Conservation (phyloP, 345 rosid genomes). For the Eucalyptus pumila region DNA sequence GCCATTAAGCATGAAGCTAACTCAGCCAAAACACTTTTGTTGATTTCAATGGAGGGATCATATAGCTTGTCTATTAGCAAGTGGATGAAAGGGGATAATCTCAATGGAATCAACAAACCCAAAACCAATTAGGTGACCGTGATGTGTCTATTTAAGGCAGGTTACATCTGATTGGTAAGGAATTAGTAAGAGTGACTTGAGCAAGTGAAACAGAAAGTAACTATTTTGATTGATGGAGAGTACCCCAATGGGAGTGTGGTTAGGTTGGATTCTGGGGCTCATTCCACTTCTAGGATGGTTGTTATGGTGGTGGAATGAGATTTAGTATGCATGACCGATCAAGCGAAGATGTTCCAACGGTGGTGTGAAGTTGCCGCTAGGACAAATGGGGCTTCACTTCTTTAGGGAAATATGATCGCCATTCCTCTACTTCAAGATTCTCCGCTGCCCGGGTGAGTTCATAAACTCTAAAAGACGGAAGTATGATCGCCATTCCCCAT, state of each 20-base stretch:
- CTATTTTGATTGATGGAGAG: not conserved
- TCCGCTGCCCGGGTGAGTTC: constrained; percentile 17
- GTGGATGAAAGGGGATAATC: not conserved
- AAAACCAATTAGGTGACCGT: not conserved
- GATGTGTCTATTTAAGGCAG: not conserved
- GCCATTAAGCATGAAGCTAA: not conserved
- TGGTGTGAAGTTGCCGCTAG: constrained; percentile 9
- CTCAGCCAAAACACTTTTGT: not conserved
- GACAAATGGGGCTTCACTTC: constrained; percentile 19
- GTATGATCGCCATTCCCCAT: not conserved
- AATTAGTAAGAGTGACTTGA: not conserved
- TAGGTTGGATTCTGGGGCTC: not conserved
- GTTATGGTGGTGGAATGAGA: constrained; percentile 39
- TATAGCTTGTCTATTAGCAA: not conserved
- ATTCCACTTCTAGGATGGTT: constrained; percentile 1
- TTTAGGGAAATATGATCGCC: constrained; percentile 11
- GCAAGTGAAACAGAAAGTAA: not conserved
- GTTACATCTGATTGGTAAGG: not conserved
- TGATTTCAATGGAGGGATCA: not conserved
- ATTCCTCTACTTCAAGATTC: constrained; percentile 21
- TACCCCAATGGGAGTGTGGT: not conserved
- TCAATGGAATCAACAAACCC: not conserved
- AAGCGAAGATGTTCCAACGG: not conserved
- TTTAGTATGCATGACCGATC: constrained; percentile 1
- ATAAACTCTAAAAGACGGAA: constrained; percentile 18